A percentile compares a stretch with the other conserved stretches of the same genome.
These are phyloP conservation scores for Geoglossum glabrum DNA, from an alignment of 495 filamentous ascomycete species.

Conservation along the genomic window DNA sequence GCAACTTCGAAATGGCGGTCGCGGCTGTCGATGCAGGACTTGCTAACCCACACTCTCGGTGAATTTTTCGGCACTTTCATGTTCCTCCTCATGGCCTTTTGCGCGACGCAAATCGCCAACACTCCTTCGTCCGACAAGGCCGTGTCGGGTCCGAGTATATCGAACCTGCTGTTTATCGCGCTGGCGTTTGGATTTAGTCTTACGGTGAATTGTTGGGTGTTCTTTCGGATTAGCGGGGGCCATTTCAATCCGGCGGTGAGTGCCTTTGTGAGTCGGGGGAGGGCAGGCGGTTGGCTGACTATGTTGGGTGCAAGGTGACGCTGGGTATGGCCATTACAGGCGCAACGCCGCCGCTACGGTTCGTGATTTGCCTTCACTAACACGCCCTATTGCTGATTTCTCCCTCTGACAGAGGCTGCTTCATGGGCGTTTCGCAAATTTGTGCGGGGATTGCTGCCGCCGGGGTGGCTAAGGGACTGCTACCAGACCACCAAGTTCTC, in stretches of 20 bases:
- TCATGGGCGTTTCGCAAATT: conserved; percentile 36
- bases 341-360: conserved; percentile 25
- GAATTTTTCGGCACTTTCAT: conserved; percentile 68
- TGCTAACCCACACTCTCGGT: conserved; percentile 40
- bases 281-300: background rate
- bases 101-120: conserved; percentile 55
- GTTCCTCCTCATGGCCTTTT: conserved; percentile 69
- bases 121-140: conserved; percentile 8
- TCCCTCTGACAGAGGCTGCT: conserved; percentile 16
- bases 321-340: conserved; percentile 36
- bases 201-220: conserved; percentile 67
- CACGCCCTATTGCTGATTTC: background rate
- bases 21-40: conserved; percentile 14
- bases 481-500: conserved; percentile 22
- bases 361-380: background rate
- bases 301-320: conserved; percentile 21
- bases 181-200: conserved; percentile 56
- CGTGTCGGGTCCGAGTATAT: conserved; percentile 7
- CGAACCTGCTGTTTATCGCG: conserved; percentile 43
- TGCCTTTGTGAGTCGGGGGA: background rate
- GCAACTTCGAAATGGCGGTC: background rate
- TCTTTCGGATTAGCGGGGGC: conserved; percentile 62
- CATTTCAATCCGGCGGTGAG: conserved; percentile 63
- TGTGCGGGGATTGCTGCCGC: conserved; percentile 35
- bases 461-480: conserved; percentile 29